Evolutionary conservation across 1,139 yeast genomes (phyloP), one percentile per base, ranked within the genome.

Genomic region (Blastobotrys ciferrii): DNA sequence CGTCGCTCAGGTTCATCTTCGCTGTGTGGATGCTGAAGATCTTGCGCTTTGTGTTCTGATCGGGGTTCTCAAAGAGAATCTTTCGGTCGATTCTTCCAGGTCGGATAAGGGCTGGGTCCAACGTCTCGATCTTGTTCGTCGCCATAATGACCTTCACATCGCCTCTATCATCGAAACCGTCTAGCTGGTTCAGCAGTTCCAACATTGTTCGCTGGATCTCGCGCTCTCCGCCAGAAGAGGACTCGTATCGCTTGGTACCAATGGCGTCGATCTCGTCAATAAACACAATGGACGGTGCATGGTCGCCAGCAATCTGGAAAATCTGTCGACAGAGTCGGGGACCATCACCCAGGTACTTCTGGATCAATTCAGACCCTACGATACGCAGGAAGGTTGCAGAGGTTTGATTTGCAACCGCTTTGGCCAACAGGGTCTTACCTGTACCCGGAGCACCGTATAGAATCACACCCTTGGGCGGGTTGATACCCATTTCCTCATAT

Each of bases 131-230:
- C 67, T 85, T 91, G 71, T 94, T 94, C 14, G 99, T 94, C 17
- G 99, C 99, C 98, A 94, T 92, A 56, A 94, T 89, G 39, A 94
- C 98, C 75, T 94, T 94, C 57, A 94, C 95, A 65, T 92, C 98
- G 47, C 98, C 98, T 64, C 98, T 80, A 69, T 91, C 98, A 67
- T 94, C 98, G 66, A 94, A 94, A 38, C 99, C 99, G 68, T 94
- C 99, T 62, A 94, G 78, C 72, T 94, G 98, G 68, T 92, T 94
- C 63, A 94, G 78, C 62, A 94, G 75, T 71, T 94, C 98, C 80
- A 94, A 77, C 98, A 94, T 91, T 23, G 98, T 94, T 76, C 98
- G 83, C 73, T 94, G 98, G 58, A 94, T 88, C 72, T 94, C 98
- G 62, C 97, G 80, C 71, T 92, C 98, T 64, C 98, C 98, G 33